Evolutionary conservation across 2,329 filamentous ascomycete species (phyloP), one percentile per base, ranked within the genome.

Genomic region (Chaetomium strumarium): DNA sequence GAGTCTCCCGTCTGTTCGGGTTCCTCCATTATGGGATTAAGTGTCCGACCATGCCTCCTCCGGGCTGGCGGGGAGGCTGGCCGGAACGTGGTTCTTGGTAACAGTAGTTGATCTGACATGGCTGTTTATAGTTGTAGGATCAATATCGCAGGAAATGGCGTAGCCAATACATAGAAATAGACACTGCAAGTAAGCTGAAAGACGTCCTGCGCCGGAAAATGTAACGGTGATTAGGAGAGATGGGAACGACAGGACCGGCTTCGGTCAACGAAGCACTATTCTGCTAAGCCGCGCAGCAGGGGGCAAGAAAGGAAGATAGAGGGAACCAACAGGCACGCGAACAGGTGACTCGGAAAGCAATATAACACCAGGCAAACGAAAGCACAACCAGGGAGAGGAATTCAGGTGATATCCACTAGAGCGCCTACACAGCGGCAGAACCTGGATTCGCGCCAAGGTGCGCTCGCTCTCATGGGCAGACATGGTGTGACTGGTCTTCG

Each of bases 1-100:
- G 50, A 39, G 42, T 55, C 41, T 51, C 43, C 59, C 72, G 58
- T 75, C 72, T 65, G 55, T 36, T 62, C 62, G 37, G 58, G 57
- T 53, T 80, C 79, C 65, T 83, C 80, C 63, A 82, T 79, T 80
- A 83, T 83, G 58, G 80, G 79, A 81, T 83, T 83, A 81, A 83
- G 79, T 58, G 65, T 68, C 68, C 68, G 71, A 64, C 68, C 72
- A 57, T 29, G 44, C 60, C 68, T 70, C 69, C 75, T 76, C 72
- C 78, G 78, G 67, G 66, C 79, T 76, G 72, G 79, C 79, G 75
- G 71, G 58, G 75, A 75, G 58, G 69, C 70, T 64, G 75, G 68
- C 63, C 68, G 70, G 62, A 75, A 77, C 58, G 69, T 69, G 55
- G 63, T 68, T 51, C 66, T 63, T 39, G 72, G 68, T 55, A 74